Evolutionary conservation across 352 stramenopile genomes (phyloP).

Genomic region (Hyaloperonospora brassicae): DNA sequence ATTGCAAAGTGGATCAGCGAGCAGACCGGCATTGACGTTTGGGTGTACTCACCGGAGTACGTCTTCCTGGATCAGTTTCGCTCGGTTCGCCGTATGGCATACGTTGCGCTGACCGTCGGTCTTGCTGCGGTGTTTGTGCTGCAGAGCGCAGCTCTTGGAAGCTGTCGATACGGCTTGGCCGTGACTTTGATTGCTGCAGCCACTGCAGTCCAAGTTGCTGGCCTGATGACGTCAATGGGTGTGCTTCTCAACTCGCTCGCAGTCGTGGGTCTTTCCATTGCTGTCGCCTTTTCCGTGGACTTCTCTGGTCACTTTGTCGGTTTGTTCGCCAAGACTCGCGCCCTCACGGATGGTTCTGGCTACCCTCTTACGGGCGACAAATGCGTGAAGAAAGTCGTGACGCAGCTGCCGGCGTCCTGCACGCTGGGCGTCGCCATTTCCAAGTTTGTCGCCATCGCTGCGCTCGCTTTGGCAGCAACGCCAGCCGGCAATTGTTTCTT

Average conservation of each 20-base stretch:
- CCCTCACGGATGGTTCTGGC: conserved; percentile 16
- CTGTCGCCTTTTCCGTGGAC: conserved; percentile 64
- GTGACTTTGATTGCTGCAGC: conserved; percentile 36
- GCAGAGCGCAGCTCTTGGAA: conserved; percentile 42
- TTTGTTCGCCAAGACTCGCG: conserved; percentile 48
- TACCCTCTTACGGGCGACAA: conserved; percentile 17
- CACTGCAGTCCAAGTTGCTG: conserved; percentile 54
- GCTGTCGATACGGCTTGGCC: conserved; percentile 38
- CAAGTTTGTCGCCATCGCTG: conserved; percentile 36
- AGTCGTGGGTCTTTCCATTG: conserved; percentile 74
- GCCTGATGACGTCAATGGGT: conserved; percentile 47
- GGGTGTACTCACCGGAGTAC: conserved; percentile 56
- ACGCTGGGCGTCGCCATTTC: conserved; percentile 32
- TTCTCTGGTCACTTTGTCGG: conserved; percentile 69
- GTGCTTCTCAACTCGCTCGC: conserved; percentile 78
- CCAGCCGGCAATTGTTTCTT: conserved; percentile 38
- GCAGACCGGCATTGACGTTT: conserved; percentile 54
- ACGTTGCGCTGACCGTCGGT: conserved; percentile 38
- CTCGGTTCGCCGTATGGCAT: conserved; percentile 44
- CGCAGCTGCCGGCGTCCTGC: conserved; percentile 32
- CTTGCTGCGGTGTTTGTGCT: conserved; percentile 42
- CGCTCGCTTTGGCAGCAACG: conserved; percentile 29
- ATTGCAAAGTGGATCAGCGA: conserved; percentile 63
- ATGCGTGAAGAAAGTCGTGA: conserved; percentile 35
- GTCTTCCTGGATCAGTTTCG: conserved; percentile 68